Evolutionary conservation across 2,329 filamentous ascomycete genomes (phyloP).

Genomic region (Talaromyces marneffei): DNA sequence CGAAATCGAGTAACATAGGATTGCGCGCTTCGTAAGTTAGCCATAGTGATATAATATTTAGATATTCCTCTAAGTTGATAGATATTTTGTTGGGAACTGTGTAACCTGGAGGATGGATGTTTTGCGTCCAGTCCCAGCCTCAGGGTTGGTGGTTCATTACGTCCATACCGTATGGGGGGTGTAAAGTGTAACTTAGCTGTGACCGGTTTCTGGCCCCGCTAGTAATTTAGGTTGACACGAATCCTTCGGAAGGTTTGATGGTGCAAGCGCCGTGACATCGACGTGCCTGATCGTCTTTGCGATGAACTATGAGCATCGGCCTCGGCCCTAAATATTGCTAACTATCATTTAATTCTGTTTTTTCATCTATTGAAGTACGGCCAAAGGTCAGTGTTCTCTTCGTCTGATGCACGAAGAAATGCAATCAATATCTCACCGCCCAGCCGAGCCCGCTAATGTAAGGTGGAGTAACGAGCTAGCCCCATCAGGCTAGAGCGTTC

Average conservation of each 20-base stretch:
- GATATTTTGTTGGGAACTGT: background rate
- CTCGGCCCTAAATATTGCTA: background rate
- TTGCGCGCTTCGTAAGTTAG: too few species aligned
- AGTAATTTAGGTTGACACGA: slow-evolving; percentile 4
- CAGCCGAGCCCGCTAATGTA: background rate
- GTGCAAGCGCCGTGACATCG: background rate
- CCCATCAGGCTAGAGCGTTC: background rate
- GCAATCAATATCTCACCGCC: background rate
- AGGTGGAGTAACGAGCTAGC: background rate
- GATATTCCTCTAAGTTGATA: background rate
- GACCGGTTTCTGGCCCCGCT: slow-evolving; percentile 3
- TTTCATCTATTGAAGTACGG: background rate
- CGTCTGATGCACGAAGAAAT: background rate
- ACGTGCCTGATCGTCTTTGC: background rate
- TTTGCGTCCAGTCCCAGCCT: background rate
- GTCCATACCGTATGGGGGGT: background rate
- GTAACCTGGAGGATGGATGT: background rate
- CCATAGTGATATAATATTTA: too few species aligned
- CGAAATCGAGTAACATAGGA: background rate
- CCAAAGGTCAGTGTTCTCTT: background rate
- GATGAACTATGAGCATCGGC: too few species aligned
- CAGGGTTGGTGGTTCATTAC: background rate
- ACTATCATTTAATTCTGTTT: too few species aligned
- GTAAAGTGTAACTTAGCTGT: background rate
- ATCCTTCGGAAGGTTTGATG: background rate